Evolutionary conservation across 768 basidiomycete genomes (phyloP).

Genomic region (Mycena floridula): DNA sequence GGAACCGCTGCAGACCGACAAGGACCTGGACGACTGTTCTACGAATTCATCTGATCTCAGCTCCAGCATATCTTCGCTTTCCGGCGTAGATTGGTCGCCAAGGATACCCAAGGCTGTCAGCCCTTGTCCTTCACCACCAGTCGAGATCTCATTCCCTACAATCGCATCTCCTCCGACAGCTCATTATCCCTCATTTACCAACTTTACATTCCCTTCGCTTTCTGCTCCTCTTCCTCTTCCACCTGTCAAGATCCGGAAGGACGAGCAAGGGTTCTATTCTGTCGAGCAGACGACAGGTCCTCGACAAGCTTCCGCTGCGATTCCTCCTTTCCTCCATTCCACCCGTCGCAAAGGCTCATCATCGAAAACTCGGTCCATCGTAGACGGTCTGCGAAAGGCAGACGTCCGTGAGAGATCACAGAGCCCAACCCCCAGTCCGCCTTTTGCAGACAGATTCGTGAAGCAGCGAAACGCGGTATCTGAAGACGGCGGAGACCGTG

Average conservation of each 20-base stretch:
- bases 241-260: conserved; percentile 39
- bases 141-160: conserved; percentile 7
- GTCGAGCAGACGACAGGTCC: conserved; percentile 26
- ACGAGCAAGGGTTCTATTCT: conserved; percentile 47
- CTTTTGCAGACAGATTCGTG: conserved; percentile 20
- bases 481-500: conserved; percentile 30
- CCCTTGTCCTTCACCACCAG: background rate
- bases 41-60: background rate
- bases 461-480: conserved; percentile 31
- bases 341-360: conserved; percentile 32
- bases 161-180: conserved; percentile 11
- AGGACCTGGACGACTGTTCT: conserved; percentile 16
- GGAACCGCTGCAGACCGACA: conserved; percentile 19
- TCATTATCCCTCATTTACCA: conserved; percentile 8
- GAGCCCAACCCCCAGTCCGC: conserved; percentile 26
- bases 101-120: too few relatives aligned
- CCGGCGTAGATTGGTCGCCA: background rate
- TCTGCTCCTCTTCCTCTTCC: conserved; percentile 32
- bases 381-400: conserved; percentile 41
- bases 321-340: conserved; percentile 47
- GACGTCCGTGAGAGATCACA: conserved; percentile 11
- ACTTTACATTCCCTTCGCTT: conserved; percentile 46
- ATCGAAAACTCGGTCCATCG: conserved; percentile 55
- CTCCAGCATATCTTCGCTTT: background rate
- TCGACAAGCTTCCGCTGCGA: conserved; percentile 26